Percentiles rank a stretch among this genome's conserved stretches.
Evolutionary conservation across 768 basidiomycete genomes (phyloP).

Genomic region (Tylopilus balloui): DNA sequence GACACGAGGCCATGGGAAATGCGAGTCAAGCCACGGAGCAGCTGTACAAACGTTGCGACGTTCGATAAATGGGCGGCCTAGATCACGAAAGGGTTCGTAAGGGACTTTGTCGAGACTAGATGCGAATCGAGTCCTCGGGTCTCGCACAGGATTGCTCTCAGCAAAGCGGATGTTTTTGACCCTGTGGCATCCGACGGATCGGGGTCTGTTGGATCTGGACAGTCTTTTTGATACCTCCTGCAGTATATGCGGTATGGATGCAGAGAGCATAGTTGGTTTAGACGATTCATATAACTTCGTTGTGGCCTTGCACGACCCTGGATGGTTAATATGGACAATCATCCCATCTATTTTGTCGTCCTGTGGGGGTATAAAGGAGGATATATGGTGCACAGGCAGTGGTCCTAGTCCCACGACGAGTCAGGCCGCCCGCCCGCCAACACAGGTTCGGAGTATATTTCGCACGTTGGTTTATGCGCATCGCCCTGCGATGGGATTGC

Average conservation of each 20-base stretch:
- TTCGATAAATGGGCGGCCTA: constrained; percentile 13
- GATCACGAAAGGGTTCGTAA: too few species aligned
- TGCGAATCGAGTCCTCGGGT: too few species aligned
- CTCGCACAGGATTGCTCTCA: constrained; percentile 6
- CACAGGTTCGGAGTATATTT: background rate
- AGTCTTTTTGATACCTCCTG: background rate
- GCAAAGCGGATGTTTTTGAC: background rate
- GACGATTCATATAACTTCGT: background rate
- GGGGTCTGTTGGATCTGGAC: background rate
- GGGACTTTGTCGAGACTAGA: too few species aligned
- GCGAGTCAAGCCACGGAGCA: constrained; percentile 1
- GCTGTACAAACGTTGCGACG: background rate
- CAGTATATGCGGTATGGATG: background rate
- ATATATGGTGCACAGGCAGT: background rate
- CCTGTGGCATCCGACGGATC: background rate
- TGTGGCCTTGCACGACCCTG: background rate
- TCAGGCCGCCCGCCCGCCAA: background rate
- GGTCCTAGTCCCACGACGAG: background rate
- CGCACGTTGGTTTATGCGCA: background rate
- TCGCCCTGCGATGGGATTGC: background rate
- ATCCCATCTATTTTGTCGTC: background rate
- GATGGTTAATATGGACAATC: constrained; percentile 5
- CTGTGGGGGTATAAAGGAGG: background rate
- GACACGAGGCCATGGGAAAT: constrained; percentile 1
- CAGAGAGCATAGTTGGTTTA: background rate